Evolutionary conservation across 2,329 filamentous ascomycete genomes (phyloP).

Genomic region (Penicillium sp.): DNA sequence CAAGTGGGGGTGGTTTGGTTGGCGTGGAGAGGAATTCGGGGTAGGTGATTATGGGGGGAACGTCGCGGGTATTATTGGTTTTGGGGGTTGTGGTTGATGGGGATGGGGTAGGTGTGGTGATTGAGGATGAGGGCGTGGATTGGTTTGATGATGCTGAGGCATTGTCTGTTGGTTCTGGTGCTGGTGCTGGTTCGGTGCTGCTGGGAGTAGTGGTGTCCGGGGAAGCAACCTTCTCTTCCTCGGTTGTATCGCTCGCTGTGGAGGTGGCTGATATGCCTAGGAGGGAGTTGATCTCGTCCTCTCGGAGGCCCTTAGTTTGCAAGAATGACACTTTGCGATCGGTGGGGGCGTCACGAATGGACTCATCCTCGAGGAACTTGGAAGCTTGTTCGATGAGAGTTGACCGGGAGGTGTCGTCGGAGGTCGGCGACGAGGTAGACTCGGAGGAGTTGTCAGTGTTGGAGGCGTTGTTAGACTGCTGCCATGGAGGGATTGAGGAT

Average conservation of each 20-base stretch:
- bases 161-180: conserved; percentile 11
- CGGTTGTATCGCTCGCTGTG: too few relatives aligned
- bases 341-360: conserved; percentile 58
- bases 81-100: too few relatives aligned
- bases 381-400: conserved; percentile 57
- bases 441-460: too few relatives aligned
- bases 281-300: too few relatives aligned
- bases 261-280: too few relatives aligned
- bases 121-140: too few relatives aligned
- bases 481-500: conserved; percentile 36
- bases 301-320: conserved; percentile 64
- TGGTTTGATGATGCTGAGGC: too few relatives aligned
- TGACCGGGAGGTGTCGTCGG: conserved; percentile 25
- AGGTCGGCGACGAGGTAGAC: conserved; percentile 20
- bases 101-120: too few relatives aligned
- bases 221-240: too few relatives aligned
- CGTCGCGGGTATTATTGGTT: too few relatives aligned
- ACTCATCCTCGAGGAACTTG: conserved; percentile 66
- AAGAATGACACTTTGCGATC: conserved; percentile 71
- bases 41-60: conserved; percentile 58
- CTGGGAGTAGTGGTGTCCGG: too few relatives aligned
- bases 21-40: conserved; percentile 56
- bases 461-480: conserved; percentile 22
- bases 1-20: conserved; percentile 51
- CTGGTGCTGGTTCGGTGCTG: conserved; percentile 11